These are phyloP conservation scores for Hygrophorus russula DNA, from an alignment of 768 basidiomycete genomes.

Conservation along the genomic window DNA sequence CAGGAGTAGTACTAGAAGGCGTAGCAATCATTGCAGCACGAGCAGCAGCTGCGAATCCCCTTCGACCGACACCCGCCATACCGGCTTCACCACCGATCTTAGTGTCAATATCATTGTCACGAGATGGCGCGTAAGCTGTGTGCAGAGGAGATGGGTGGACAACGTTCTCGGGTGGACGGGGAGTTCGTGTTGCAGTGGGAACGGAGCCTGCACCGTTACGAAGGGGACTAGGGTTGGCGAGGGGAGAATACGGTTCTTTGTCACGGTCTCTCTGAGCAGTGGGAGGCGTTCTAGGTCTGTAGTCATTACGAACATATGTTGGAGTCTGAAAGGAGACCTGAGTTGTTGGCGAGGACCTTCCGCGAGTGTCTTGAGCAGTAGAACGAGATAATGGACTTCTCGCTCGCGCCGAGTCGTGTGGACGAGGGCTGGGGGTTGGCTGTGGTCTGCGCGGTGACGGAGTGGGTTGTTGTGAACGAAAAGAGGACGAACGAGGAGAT, in stretches of 20 bases:
- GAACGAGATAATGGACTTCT: slow-evolving; percentile 1
- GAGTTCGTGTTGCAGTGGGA: too few relatives aligned
- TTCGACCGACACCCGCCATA: slow-evolving; percentile 85
- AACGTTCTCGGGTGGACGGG: slow-evolving; percentile 1
- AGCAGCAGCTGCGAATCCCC: slow-evolving; percentile 53
- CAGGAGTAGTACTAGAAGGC: not conserved
- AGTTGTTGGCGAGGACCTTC: not conserved
- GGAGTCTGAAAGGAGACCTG: not conserved
- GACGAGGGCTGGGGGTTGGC: not conserved
- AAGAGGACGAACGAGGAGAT: slow-evolving; percentile 8
- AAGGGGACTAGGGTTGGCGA: not conserved
- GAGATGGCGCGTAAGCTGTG: slow-evolving; percentile 11
- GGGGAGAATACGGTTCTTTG: not conserved
- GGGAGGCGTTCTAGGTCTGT: not conserved
- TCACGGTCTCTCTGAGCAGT: too few relatives aligned
- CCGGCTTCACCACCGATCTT: slow-evolving; percentile 66
- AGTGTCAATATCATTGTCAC: slow-evolving; percentile 43
- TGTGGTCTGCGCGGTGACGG: not conserved
- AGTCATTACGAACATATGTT: not conserved
- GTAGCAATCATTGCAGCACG: slow-evolving; percentile 38
- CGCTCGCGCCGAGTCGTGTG: not conserved
- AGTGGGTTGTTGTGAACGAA: slow-evolving; percentile 6
- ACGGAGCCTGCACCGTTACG: too few relatives aligned
- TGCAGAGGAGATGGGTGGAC: slow-evolving; percentile 7
- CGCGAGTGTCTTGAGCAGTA: not conserved